A percentile compares a stretch with the other conserved stretches of the same genome.
These are phyloP conservation scores for Ganoderma boninense DNA, from an alignment of 1,284 basidiomycete species.

Conservation along the genomic window DNA sequence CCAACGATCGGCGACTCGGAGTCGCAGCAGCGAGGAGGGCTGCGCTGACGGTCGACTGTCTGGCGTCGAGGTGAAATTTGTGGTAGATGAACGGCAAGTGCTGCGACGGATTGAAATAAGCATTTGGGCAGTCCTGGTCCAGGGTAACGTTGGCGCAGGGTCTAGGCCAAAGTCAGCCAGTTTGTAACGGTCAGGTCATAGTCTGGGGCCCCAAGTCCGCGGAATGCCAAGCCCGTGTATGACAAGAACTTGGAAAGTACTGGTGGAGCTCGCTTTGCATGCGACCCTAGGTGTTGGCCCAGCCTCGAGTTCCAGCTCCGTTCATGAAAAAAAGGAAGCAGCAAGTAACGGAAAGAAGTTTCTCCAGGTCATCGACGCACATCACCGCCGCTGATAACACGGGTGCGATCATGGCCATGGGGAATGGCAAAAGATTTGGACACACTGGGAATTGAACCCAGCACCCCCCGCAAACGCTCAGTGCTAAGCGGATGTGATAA, in stretches of 20 bases:
- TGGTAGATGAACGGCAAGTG: neutral
- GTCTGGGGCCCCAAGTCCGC: neutral
- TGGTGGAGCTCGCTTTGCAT: neutral
- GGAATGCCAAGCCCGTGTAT: neutral
- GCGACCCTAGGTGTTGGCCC: neutral
- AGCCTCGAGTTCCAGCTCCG: neutral
- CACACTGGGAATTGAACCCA: constrained; percentile 46
- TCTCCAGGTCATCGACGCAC: no score
- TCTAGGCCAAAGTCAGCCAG: neutral
- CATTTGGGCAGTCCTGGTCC: neutral
- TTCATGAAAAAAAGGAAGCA: neutral
- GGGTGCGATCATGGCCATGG: no score
- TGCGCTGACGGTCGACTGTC: neutral
- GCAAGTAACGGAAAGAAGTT: neutral
- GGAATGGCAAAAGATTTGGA: constrained; percentile 27
- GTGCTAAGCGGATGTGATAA: constrained; percentile 59
- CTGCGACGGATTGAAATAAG: neutral
- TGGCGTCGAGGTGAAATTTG: neutral
- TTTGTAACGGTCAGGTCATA: neutral
- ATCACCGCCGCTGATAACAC: neutral
- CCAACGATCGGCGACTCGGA: neutral
- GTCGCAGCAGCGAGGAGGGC: neutral
- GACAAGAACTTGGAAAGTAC: neutral
- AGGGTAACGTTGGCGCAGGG: neutral
- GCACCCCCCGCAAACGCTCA: constrained; percentile 40